These are phyloP conservation scores for Colletotrichum plurivorum DNA, from an alignment of 2,329 filamentous ascomycete species.

Conservation along the genomic window DNA sequence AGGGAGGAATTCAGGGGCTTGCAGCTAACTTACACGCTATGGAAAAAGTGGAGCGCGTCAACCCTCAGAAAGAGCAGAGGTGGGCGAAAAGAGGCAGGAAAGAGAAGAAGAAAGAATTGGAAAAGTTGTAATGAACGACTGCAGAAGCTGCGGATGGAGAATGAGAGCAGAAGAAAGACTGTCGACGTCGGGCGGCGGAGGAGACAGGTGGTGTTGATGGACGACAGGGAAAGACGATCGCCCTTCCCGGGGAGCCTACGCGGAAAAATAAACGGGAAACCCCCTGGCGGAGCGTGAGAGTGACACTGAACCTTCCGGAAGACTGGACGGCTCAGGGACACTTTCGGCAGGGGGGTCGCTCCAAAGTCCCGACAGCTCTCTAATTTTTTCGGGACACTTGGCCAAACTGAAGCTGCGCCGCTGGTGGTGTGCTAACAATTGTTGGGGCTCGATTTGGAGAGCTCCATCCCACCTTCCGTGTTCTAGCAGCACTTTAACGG, in stretches of 20 bases:
- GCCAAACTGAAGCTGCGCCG: slow-evolving; percentile 23
- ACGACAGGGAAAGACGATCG: slow-evolving; percentile 20
- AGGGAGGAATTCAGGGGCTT: slow-evolving; percentile 35
- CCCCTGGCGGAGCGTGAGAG: slow-evolving; percentile 20
- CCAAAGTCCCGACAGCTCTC: neutral
- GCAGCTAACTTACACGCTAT: slow-evolving; percentile 37
- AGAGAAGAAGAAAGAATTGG: slow-evolving; percentile 35
- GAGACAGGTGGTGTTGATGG: slow-evolving; percentile 11
- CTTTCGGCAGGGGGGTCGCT: slow-evolving; percentile 23
- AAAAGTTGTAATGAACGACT: slow-evolving; percentile 27
- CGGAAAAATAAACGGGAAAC: slow-evolving; percentile 34
- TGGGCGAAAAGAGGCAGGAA: slow-evolving; percentile 36
- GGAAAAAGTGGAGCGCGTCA: slow-evolving; percentile 33
- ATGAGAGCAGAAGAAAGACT: neutral
- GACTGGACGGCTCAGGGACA: slow-evolving; percentile 16
- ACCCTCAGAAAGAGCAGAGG: slow-evolving; percentile 21
- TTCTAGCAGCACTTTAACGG: slow-evolving; percentile 7
- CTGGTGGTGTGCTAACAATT: slow-evolving; percentile 17
- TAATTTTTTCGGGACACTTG: slow-evolving; percentile 27
- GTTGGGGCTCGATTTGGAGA: slow-evolving; percentile 7
- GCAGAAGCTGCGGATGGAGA: slow-evolving; percentile 25
- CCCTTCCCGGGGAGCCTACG: slow-evolving; percentile 9
- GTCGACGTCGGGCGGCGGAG: slow-evolving; percentile 6
- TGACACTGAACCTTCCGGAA: slow-evolving; percentile 35
- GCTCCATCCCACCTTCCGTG: slow-evolving; percentile 27